Conservation (phyloP, 805 yeast species). For the Candida bentonensis region DNA sequence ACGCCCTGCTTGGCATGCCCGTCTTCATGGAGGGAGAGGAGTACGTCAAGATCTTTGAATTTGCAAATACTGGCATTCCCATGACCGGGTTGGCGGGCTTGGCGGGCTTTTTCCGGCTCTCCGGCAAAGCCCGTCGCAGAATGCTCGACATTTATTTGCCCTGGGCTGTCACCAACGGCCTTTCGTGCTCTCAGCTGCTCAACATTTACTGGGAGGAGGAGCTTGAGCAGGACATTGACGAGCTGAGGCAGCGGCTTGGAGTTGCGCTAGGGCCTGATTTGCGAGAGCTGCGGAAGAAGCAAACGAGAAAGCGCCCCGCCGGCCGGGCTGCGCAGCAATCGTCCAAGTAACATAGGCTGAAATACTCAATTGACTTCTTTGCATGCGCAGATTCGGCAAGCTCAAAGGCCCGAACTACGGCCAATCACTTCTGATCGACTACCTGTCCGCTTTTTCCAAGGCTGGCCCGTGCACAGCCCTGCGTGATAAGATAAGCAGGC, state of each 20-base stretch:
- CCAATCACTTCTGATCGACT: too few relatives aligned
- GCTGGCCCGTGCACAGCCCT: too few relatives aligned
- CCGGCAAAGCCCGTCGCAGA: constrained; percentile 44
- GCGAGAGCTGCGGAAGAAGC: constrained; percentile 39
- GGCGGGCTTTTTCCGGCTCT: constrained; percentile 75
- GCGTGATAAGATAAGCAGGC: too few relatives aligned
- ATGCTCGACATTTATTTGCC: constrained; percentile 61
- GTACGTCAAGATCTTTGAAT: constrained; percentile 84
- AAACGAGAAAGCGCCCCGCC: neutral
- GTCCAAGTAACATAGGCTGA: too few relatives aligned
- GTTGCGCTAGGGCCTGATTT: constrained; percentile 71
- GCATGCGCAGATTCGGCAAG: too few relatives aligned
- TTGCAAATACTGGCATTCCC: constrained; percentile 81
- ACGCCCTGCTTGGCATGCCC: constrained; percentile 80
- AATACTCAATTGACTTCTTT: too few relatives aligned
- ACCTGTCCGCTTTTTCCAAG: too few relatives aligned
- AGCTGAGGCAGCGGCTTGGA: constrained; percentile 56
- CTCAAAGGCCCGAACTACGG: too few relatives aligned
- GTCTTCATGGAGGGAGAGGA: constrained; percentile 93
- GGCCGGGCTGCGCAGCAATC: too few relatives aligned
- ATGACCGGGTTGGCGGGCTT: constrained; percentile 90
- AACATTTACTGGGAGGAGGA: constrained; percentile 88
- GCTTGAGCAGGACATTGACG: constrained; percentile 57
- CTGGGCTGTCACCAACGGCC: constrained; percentile 71
- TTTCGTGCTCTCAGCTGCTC: constrained; percentile 59